Percentiles rank a stretch among this genome's conserved stretches.
phyloP scores from a whole-genome alignment of 208 protist species.

The Naegleria gruberi region DNA sequence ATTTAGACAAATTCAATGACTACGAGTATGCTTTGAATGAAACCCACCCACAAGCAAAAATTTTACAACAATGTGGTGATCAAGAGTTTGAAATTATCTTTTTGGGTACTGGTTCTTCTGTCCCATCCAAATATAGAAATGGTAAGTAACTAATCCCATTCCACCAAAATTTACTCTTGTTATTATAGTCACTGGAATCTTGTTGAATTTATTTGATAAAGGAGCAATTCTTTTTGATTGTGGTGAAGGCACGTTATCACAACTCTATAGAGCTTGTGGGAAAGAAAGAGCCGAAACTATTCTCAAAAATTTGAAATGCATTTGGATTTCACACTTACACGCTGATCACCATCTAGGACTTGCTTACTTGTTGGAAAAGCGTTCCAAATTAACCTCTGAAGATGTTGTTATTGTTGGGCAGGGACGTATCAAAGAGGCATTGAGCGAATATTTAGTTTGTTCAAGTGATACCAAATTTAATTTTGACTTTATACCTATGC shows the following conservation, averaged over 20 bases:
- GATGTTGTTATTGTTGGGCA: background rate
- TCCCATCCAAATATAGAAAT: constrained; percentile 35
- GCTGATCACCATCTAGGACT: constrained; percentile 28
- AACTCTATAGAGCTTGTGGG: constrained; percentile 22
- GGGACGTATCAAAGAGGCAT: background rate
- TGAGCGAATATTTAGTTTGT: background rate
- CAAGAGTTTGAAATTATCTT: constrained; percentile 24
- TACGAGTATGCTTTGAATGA: background rate
- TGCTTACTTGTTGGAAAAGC: background rate
- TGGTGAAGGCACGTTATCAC: constrained; percentile 26
- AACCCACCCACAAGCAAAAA: background rate
- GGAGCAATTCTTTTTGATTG: constrained; percentile 22
- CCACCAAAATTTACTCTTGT: background rate
- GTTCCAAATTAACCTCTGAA: background rate
- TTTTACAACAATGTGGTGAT: background rate
- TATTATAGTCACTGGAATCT: background rate
- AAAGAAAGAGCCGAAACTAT: background rate
- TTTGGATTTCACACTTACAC: constrained; percentile 30
- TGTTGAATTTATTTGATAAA: constrained; percentile 11
- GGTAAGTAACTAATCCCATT: background rate
- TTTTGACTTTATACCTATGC: background rate
- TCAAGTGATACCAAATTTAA: background rate
- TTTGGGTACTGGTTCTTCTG: constrained; percentile 26
- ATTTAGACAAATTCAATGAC: background rate
- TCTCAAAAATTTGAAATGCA: background rate